phyloP scores from a whole-genome alignment of 2,329 filamentous ascomycete genomes.

The Alternaria novae-zelandiae region DNA sequence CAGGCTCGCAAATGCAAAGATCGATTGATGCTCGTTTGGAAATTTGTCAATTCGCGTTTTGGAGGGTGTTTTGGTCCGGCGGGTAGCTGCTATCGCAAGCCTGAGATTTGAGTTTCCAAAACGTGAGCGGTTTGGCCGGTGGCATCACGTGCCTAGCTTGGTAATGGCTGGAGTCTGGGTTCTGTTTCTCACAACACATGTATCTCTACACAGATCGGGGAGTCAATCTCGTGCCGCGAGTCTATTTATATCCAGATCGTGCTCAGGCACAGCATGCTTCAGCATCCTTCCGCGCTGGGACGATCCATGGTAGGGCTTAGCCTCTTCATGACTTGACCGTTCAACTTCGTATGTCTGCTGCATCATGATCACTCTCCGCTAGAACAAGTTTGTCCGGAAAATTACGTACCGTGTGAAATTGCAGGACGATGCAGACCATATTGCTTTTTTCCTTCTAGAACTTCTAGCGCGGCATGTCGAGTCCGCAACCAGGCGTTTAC shows the following conservation, averaged over 20 bases:
- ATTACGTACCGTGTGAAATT: conserved; percentile 12
- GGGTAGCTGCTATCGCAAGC: conserved; percentile 7
- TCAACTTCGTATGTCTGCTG: not conserved
- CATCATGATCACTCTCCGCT: not conserved
- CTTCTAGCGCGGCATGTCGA: conserved; percentile 4
- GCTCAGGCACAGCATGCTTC: conserved; percentile 29
- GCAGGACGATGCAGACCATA: conserved; percentile 8
- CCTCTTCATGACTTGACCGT: not conserved
- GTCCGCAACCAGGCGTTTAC: not conserved
- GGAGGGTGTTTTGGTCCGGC: conserved; percentile 16
- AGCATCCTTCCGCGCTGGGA: conserved; percentile 10
- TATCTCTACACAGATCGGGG: conserved; percentile 16
- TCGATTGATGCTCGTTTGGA: conserved; percentile 62
- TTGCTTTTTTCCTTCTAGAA: conserved; percentile 18
- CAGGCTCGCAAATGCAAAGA: conserved; percentile 73
- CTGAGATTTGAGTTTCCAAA: conserved; percentile 32
- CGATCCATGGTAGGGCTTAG: conserved; percentile 2
- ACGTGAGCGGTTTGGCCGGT: conserved; percentile 41
- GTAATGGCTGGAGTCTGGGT: conserved; percentile 25
- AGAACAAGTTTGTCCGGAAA: conserved; percentile 1
- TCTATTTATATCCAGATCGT: conserved; percentile 18
- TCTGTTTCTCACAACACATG: conserved; percentile 20
- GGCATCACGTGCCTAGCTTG: conserved; percentile 26
- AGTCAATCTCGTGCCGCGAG: conserved; percentile 15
- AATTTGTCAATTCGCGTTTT: conserved; percentile 44